Conservation (phyloP, 2,329 filamentous ascomycete genomes). For the Escovopsis sp. region DNA sequence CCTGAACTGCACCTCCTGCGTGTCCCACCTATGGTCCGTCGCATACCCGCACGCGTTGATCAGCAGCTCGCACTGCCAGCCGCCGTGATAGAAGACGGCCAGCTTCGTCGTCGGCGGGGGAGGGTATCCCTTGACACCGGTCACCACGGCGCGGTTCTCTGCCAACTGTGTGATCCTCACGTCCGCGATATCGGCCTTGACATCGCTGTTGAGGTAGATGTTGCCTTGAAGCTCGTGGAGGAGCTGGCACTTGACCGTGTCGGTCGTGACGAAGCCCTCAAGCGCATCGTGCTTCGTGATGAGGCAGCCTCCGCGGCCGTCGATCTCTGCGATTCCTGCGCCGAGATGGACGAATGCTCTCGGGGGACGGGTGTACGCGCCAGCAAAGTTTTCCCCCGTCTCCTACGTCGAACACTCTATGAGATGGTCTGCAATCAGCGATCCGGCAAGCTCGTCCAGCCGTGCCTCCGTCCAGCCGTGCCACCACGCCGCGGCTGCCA, state of each 20-base stretch:
- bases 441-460: constrained; percentile 31
- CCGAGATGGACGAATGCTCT: constrained; percentile 20
- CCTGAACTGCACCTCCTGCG: constrained; percentile 32
- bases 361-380: constrained; percentile 15
- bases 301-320: constrained; percentile 27
- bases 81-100: constrained; percentile 34
- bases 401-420: constrained; percentile 37
- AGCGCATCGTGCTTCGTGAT: constrained; percentile 32
- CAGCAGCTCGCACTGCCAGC: constrained; percentile 30
- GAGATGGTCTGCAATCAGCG: constrained; percentile 32
- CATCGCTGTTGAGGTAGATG: constrained; percentile 33
- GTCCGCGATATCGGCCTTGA: constrained; percentile 25
- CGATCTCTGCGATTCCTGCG: constrained; percentile 36
- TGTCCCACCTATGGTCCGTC: constrained; percentile 31
- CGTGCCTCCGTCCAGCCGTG: constrained; percentile 29
- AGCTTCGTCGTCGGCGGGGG: constrained; percentile 37
- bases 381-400: constrained; percentile 37
- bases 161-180: constrained; percentile 22
- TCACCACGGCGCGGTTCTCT: constrained; percentile 23
- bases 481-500: constrained; percentile 38
- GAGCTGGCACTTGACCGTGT: constrained; percentile 30
- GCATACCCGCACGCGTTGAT: constrained; percentile 33
- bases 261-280: constrained; percentile 24
- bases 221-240: constrained; percentile 34
- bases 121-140: constrained; percentile 24